Base-by-base conservation (phyloP, 768 basidiomycete species). In the Daedaleopsis nitida region DNA sequence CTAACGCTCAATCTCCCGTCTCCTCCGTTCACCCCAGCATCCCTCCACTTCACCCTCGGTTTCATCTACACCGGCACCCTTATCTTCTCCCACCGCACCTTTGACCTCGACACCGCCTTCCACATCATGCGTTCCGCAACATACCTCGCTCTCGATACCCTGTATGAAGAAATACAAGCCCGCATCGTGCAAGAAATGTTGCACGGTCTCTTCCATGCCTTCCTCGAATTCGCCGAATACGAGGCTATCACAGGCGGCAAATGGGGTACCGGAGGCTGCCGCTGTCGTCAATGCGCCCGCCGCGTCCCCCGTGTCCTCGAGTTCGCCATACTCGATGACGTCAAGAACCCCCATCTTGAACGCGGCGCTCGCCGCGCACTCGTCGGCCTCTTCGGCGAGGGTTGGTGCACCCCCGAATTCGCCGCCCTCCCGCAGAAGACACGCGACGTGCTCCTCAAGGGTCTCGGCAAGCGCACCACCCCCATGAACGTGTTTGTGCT, bases 41-140 rank as follows among this genome's bases (percentile, higher is more conserved):
- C 94, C 0, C 80, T 97, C 5, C 93, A 96, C 71, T 98, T 98
- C 72, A 93, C 93, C 42, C 83, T 98, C 50, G 94, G 94, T 3
- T 98, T 90, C 76, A 86, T 98, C 49, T 98, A 98, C 70, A 92
- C 94, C 5, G 97, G 96, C 45, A 96, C 94, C 5, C 88, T 98
- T 48, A 80, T 89, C 32, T 97, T 98, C 73, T 94, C 92, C 4
- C 91, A 98, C 68, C 82, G 96, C 14, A 87, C 92, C 1, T 97
- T 94, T 75, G 96, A 98, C 76, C 86, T 98, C 66, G 82, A 87
- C 47, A 98, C 95, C 16, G 91, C 92, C 0, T 94, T 98, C 72
- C 85, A 91, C 63, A 93, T 98, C 68, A 85, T 94, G 72, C 86
- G 88, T 42, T 86, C 92, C 0, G 87, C 96, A 1, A 77, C 81